phyloP scores from a whole-genome alignment of 768 basidiomycete genomes.

The Mycena pura region DNA sequence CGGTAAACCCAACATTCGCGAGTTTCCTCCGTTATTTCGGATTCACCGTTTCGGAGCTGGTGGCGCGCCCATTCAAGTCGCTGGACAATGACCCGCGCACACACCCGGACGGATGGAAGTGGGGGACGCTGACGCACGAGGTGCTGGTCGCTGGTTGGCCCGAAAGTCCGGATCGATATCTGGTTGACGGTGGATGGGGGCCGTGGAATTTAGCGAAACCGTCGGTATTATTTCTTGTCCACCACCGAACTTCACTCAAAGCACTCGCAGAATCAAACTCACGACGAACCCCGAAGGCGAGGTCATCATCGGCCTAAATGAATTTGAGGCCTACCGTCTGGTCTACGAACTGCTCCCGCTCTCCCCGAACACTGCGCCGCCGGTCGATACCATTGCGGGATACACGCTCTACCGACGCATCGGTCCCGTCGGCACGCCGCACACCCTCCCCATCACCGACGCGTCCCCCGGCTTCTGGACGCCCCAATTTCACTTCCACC shows the following conservation, averaged over 20 bases:
- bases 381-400: conserved; percentile 19
- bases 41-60: conserved; percentile 20
- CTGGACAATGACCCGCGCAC: conserved; percentile 21
- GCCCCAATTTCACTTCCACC: conserved; percentile 25
- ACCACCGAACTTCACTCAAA: neutral
- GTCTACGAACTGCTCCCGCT: conserved; percentile 18
- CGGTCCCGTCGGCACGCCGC: conserved; percentile 21
- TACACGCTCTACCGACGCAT: conserved; percentile 25
- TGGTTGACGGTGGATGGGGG: conserved; percentile 23
- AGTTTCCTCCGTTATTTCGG: conserved; percentile 20
- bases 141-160: conserved; percentile 20
- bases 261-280: conserved; percentile 18
- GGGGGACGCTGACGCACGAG: conserved; percentile 26
- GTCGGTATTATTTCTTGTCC: neutral
- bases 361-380: conserved; percentile 8
- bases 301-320: conserved; percentile 22
- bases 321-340: conserved; percentile 23
- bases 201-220: conserved; percentile 21
- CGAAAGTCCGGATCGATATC: conserved; percentile 13
- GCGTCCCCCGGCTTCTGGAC: conserved; percentile 26
- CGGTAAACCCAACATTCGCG: conserved; percentile 23
- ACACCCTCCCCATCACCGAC: conserved; percentile 19
- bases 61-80: conserved; percentile 20
- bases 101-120: conserved; percentile 25
- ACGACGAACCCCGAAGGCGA: conserved; percentile 19